A percentile compares a stretch with the other conserved stretches of the same genome.
phyloP scores from a whole-genome alignment of 768 basidiomycete genomes.

The Leccinum sublutescens region DNA sequence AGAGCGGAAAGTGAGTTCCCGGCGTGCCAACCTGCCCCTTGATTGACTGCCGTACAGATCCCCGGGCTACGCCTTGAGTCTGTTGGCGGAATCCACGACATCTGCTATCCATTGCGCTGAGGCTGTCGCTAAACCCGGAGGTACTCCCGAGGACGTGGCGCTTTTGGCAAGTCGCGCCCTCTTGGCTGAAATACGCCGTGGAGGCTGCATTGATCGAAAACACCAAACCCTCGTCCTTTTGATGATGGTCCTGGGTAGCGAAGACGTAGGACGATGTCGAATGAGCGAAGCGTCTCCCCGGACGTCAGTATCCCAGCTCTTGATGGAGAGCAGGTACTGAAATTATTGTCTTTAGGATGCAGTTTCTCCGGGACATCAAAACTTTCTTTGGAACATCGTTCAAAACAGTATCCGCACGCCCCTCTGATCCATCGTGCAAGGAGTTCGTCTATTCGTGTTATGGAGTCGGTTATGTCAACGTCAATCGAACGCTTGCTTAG shows the following conservation, averaged over 20 bases:
- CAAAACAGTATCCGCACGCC: constrained; percentile 73
- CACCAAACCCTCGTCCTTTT: constrained; percentile 85
- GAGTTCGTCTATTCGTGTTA: constrained; percentile 87
- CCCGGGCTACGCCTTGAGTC: constrained; percentile 89
- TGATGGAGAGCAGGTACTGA: constrained; percentile 1
- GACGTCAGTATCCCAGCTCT: constrained; percentile 56
- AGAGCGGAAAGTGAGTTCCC: constrained; percentile 85
- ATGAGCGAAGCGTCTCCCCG: constrained; percentile 82
- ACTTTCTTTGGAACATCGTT: constrained; percentile 89
- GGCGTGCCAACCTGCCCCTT: neutral
- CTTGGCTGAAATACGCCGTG: constrained; percentile 71
- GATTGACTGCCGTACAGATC: constrained; percentile 53
- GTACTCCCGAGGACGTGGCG: constrained; percentile 92
- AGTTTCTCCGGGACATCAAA: constrained; percentile 83
- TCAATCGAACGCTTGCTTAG: constrained; percentile 72
- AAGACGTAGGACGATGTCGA: constrained; percentile 89
- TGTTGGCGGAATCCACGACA: constrained; percentile 91
- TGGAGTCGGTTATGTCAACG: constrained; percentile 89
- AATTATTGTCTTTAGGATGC: constrained; percentile 56
- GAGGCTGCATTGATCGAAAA: constrained; percentile 89
- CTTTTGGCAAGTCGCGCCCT: constrained; percentile 76
- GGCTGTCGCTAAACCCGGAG: constrained; percentile 75
- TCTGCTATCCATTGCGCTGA: constrained; percentile 86
- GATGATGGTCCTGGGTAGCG: constrained; percentile 95
- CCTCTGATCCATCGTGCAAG: constrained; percentile 46